A percentile compares a stretch with the other conserved stretches of the same genome.
phyloP scores from a whole-genome alignment of 106 monocot genomes.

The Alisma plantagoaquatica region DNA sequence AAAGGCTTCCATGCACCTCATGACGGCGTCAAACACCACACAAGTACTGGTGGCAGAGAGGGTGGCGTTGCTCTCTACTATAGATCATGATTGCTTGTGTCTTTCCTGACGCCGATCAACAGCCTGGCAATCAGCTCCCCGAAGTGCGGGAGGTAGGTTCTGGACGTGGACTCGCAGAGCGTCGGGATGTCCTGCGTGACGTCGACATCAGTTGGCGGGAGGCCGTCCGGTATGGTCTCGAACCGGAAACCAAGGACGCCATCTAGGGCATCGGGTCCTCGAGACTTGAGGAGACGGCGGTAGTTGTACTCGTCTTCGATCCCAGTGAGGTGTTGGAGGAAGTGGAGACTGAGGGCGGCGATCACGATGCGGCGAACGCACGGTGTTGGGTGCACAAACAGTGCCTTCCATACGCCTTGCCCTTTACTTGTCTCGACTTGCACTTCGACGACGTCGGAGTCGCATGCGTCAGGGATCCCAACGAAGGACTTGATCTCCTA shows the following conservation, averaged over 20 bases:
- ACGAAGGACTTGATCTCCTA: conserved; percentile 26
- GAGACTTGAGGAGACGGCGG: conserved; percentile 62
- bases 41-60: too few species aligned
- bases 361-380: conserved; percentile 46
- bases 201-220: conserved; percentile 57
- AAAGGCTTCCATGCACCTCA: conserved; percentile 58
- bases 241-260: conserved; percentile 45
- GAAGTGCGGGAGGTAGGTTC: conserved; percentile 55
- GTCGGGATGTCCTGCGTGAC: conserved; percentile 52
- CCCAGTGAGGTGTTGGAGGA: conserved; percentile 85
- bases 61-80: too few species aligned
- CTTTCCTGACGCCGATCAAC: too few species aligned
- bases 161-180: conserved; percentile 46
- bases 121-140: too few species aligned
- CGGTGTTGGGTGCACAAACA: conserved; percentile 47
- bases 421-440: too few species aligned
- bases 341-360: conserved; percentile 54
- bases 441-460: conserved; percentile 11
- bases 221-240: conserved; percentile 23
- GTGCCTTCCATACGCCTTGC: conserved; percentile 56
- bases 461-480: conserved; percentile 22
- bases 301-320: conserved; percentile 77
- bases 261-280: too few species aligned
- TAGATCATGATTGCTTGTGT: too few species aligned
- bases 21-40: too few species aligned